These are phyloP conservation scores for Candida stauntonica DNA, from an alignment of 805 yeast genomes.

Conservation along the genomic window DNA sequence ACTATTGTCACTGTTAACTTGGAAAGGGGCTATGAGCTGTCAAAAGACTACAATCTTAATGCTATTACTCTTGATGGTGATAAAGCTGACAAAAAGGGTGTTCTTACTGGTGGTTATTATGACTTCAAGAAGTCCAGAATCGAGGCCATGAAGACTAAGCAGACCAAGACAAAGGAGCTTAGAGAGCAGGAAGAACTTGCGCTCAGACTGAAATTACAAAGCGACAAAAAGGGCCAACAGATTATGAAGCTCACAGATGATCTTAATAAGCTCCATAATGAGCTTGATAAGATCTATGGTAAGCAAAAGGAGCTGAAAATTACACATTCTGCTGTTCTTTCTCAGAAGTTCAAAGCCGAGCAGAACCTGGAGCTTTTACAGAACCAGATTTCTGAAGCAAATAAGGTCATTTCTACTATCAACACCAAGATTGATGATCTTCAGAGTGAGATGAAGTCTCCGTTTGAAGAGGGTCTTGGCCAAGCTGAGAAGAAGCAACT, in stretches of 20 bases:
- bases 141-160: slow-evolving; percentile 59
- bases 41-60: slow-evolving; percentile 54
- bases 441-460: slow-evolving; percentile 44
- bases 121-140: slow-evolving; percentile 65
- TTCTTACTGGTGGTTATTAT: slow-evolving; percentile 82
- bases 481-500: slow-evolving; percentile 44
- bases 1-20: slow-evolving; percentile 73
- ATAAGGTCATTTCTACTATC: slow-evolving; percentile 17
- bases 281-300: slow-evolving; percentile 40
- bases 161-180: slow-evolving; percentile 46
- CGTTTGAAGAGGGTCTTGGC: slow-evolving; percentile 51
- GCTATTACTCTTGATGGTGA: slow-evolving; percentile 94
- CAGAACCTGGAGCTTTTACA: slow-evolving; percentile 35
- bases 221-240: slow-evolving; percentile 44
- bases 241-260: slow-evolving; percentile 48
- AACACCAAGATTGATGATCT: slow-evolving; percentile 34
- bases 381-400: slow-evolving; percentile 8
- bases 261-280: slow-evolving; percentile 30
- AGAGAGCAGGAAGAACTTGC: slow-evolving; percentile 38
- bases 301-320: slow-evolving; percentile 41
- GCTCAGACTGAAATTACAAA: slow-evolving; percentile 32
- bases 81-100: slow-evolving; percentile 78
- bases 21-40: slow-evolving; percentile 61
- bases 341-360: slow-evolving; percentile 38
- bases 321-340: slow-evolving; percentile 37